Evolutionary conservation across 176 grass and related monocot species (phyloP).

Genomic region (Pontederia crassipes): DNA sequence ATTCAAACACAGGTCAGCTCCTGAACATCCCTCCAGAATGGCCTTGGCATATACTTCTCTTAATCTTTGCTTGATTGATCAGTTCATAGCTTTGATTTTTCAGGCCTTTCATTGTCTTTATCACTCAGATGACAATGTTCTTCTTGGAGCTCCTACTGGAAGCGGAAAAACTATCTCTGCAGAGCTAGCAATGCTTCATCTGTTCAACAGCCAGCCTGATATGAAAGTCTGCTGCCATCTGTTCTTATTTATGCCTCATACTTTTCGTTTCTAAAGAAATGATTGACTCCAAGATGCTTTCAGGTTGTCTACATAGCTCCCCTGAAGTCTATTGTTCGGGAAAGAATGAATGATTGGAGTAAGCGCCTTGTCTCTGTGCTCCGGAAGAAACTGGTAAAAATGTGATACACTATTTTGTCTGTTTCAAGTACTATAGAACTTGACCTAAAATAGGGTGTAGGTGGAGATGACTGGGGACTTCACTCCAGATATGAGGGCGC

Average conservation of each 20-base stretch:
- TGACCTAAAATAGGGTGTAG: slow-evolving; percentile 28
- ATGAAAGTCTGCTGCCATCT: slow-evolving; percentile 55
- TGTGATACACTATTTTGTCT: neutral
- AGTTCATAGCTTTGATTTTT: slow-evolving; percentile 2
- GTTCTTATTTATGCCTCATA: too few relatives aligned
- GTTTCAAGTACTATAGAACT: neutral
- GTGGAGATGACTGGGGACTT: slow-evolving; percentile 99
- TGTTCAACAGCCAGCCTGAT: slow-evolving; percentile 88
- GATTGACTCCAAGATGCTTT: neutral
- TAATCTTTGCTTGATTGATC: slow-evolving; percentile 1
- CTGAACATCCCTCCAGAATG: neutral
- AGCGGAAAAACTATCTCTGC: slow-evolving; percentile 98
- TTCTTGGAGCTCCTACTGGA: slow-evolving; percentile 93
- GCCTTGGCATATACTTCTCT: slow-evolving; percentile 2
- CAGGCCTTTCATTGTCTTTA: slow-evolving; percentile 95
- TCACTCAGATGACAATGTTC: slow-evolving; percentile 78
- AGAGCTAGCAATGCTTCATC: slow-evolving; percentile 91
- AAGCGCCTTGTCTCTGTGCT: slow-evolving; percentile 72
- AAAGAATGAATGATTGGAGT: slow-evolving; percentile 98
- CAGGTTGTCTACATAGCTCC: slow-evolving; percentile 97
- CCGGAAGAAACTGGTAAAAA: slow-evolving; percentile 85
- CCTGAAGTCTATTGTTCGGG: slow-evolving; percentile 84
- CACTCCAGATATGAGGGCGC: slow-evolving; percentile 83
- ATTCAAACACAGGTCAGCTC: slow-evolving; percentile 77
- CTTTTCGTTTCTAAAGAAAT: too few relatives aligned